These are phyloP conservation scores for Steccherinum ochraceum DNA, from an alignment of 768 basidiomycete species.

Conservation along the genomic window DNA sequence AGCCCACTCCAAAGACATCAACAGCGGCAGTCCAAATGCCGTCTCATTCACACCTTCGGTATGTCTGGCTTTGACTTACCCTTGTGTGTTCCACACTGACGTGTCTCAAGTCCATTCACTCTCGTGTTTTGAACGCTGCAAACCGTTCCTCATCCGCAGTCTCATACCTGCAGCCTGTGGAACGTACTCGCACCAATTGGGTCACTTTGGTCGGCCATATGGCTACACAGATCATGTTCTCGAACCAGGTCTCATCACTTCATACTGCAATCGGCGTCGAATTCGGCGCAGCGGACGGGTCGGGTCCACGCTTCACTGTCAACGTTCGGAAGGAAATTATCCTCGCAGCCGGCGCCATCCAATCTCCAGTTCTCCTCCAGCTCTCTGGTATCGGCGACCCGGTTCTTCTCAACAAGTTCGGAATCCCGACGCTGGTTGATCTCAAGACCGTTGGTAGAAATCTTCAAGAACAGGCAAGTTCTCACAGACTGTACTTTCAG, in stretches of 20 bases:
- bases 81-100: not conserved
- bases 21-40: constrained; percentile 49
- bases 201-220: constrained; percentile 30
- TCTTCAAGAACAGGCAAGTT: constrained; percentile 41
- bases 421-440: constrained; percentile 39
- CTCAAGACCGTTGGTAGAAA: constrained; percentile 49
- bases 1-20: constrained; percentile 40
- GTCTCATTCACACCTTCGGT: constrained; percentile 52
- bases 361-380: constrained; percentile 38
- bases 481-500: not conserved
- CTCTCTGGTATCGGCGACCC: constrained; percentile 54
- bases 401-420: constrained; percentile 35
- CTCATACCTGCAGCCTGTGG: constrained; percentile 51
- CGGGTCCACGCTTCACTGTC: constrained; percentile 26
- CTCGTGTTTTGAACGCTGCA: constrained; percentile 16
- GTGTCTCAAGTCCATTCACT: not conserved
- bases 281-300: constrained; percentile 35
- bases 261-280: constrained; percentile 40
- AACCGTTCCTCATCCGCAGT: constrained; percentile 47
- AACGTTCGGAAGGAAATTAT: constrained; percentile 44
- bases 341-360: constrained; percentile 46
- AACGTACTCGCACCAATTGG: constrained; percentile 40
- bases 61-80: constrained; percentile 5
- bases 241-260: constrained; percentile 25
- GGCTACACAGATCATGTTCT: constrained; percentile 34